Evolutionary conservation across 129 eudicot genomes (phyloP), one percentile per base, ranked within the genome.

Genomic region (Lonicera japonica): DNA sequence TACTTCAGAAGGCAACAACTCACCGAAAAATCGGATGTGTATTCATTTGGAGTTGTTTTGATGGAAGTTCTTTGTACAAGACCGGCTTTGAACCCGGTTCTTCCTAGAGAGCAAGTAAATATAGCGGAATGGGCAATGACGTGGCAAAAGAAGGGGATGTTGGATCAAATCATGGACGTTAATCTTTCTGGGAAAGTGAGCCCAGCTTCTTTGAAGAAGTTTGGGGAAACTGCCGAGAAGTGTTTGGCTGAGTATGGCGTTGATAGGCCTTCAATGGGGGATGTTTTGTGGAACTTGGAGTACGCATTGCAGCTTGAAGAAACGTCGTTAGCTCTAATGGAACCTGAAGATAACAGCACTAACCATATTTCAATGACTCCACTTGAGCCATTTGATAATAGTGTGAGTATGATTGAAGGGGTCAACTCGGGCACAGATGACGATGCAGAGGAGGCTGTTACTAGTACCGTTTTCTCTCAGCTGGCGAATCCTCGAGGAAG

Each of bases 61-160:
- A 79, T 88, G 92, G 99, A 94, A 79, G 96, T 88, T 46, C 87
- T 88, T 15, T 94, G 99, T 46, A 70, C 92, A 25, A 76, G 99
- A 24, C 99, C 96, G 1, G 99, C 99, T 21, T 65, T 94, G 51
- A 88, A 94, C 72, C 99, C 99, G 0, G 96, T 88, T 58, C 95
- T 94, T 63, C 99, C 99, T 0, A 68, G 99, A 40, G 99, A 94
- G 40, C 99, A 94, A 75, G 99, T 94, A 1, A 94, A 94, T 76
- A 94, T 94, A 25, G 99, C 99, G 8, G 99, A 94, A 65, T 94
- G 99, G 99, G 99, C 96, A 17, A 77, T 94, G 87, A 81, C 71
- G 36, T 94, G 99, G 95, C 99, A 94, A 68, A 85, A 76, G 76
- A 86, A 83, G 64, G 99, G 96, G 40, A 80, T 79, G 75, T 56